A percentile compares a stretch with the other conserved stretches of the same genome.
Evolutionary conservation across 257 asterid genomes (phyloP).

Genomic region (Capsicum rhomboideum): DNA sequence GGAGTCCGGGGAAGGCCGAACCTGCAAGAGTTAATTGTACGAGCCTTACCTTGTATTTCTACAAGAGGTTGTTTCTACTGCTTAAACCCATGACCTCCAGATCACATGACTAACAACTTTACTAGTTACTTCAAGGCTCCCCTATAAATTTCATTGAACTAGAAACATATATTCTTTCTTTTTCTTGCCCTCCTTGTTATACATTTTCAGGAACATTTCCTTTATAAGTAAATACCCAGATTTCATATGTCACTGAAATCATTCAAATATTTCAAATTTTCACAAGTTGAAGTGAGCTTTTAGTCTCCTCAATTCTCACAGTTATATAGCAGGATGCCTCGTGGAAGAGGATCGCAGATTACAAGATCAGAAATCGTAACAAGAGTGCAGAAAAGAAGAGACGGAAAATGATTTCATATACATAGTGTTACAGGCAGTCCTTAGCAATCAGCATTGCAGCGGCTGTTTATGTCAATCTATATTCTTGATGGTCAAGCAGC

Average conservation of each 20-base stretch:
- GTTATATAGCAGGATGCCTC: neutral
- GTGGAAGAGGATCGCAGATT: neutral
- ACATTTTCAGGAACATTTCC: neutral
- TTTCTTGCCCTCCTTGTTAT: neutral
- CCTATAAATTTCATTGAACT: neutral
- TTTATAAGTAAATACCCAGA: neutral
- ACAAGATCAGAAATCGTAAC: neutral
- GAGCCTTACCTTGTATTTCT: too few relatives aligned
- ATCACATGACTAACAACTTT: too few relatives aligned
- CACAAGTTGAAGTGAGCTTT: conserved; percentile 1
- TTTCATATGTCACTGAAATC: neutral
- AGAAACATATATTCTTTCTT: neutral
- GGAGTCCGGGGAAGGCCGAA: too few relatives aligned
- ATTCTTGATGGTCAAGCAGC: conserved; percentile 25
- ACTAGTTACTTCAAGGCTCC: too few relatives aligned
- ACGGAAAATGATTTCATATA: conserved; percentile 17
- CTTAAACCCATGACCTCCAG: too few relatives aligned
- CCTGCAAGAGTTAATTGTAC: too few relatives aligned
- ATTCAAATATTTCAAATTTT: neutral
- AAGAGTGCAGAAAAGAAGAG: neutral
- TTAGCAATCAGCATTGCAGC: conserved; percentile 17
- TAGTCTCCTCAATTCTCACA: neutral
- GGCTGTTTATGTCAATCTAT: neutral
- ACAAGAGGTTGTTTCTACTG: too few relatives aligned
- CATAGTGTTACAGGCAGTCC: conserved; percentile 28